Evolutionary conservation across 148 eudicot species (phyloP), one percentile per base, ranked within the genome.

Genomic region (Vaccinium darrowii): DNA sequence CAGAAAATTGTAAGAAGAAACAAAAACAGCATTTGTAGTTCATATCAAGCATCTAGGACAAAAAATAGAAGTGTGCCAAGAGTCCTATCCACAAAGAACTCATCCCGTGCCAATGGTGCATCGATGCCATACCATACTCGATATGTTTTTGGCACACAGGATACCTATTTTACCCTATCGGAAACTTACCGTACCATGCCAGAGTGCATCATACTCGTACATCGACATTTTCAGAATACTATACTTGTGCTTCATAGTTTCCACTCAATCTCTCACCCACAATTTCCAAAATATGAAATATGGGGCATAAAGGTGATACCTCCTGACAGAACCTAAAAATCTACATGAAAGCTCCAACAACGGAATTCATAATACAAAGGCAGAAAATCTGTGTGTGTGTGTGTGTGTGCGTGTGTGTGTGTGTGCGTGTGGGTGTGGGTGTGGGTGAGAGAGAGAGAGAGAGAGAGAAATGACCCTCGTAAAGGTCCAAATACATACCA

Each of bases 401-500:
- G 36, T 1, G 36, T 1, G 36, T 33, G 36, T 1, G 36, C 1
- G 36, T 33, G 36, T 0, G 36, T 30, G 33, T 30, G 2, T 1
- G 36, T 27, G 36, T 33, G 36, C 0, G 36, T 1, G 36, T 33
- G 36, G 36, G 36, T 33, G 36, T 33, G 36, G 0, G 36, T 30
- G 33, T 30, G 2, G 33, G 33, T n/a, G 33, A 30, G 33, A 30
- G 33, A 30, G 33, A 33, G 36, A 33, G 36, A 1, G 36, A 33
- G 36, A 33, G 36, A 33, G 54, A 7, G 23, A 36, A 43, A 86
- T 7, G 54, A 77, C 23, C 87, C 43, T 25, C 50, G 16, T 7
- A 63, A 75, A 13, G 67, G 56, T 39, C 76, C 39, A 78, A 79
- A 60, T 65, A 71, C 74, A 83, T 93, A 96, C 99, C 99, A 94